These are phyloP conservation scores for Nidularia sp. DNA, from an alignment of 768 basidiomycete genomes.

Conservation along the genomic window DNA sequence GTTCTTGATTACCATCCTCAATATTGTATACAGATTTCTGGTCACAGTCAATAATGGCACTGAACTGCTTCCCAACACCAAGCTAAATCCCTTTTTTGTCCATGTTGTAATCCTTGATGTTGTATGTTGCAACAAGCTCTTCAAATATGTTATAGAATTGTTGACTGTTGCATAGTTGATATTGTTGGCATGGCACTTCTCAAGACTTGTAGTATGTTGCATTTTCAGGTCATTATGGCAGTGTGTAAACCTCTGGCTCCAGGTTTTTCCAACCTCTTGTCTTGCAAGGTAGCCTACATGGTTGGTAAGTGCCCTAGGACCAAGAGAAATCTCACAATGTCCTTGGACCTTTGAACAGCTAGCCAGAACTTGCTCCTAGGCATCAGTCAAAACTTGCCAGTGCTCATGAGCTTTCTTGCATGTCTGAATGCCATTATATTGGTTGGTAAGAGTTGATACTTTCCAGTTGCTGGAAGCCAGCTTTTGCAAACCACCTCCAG, in stretches of 20 bases:
- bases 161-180: conserved; percentile 13
- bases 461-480: conserved; percentile 4
- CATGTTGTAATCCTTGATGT: conserved; percentile 14
- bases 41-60: neutral
- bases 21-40: neutral
- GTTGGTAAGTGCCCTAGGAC: conserved; percentile 6
- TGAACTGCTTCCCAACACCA: neutral
- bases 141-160: neutral
- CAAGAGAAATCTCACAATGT: conserved; percentile 14
- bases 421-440: conserved; percentile 7
- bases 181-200: conserved; percentile 13
- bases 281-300: conserved; percentile 13
- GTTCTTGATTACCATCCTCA: conserved; percentile 22
- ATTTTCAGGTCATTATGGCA: conserved; percentile 13
- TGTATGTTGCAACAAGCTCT: neutral
- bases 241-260: conserved; percentile 9
- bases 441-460: conserved; percentile 5
- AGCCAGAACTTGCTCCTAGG: conserved; percentile 15
- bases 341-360: conserved; percentile 17
- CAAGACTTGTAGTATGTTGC: conserved; percentile 15
- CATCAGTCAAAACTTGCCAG: conserved; percentile 10
- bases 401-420: conserved; percentile 10
- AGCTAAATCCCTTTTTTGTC: conserved; percentile 10
- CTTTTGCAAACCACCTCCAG: conserved; percentile 3
- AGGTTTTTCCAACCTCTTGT: conserved; percentile 8